Base-by-base conservation (phyloP, 2,329 filamentous ascomycete species). In the Fragosphaeria purpurea region DNA sequence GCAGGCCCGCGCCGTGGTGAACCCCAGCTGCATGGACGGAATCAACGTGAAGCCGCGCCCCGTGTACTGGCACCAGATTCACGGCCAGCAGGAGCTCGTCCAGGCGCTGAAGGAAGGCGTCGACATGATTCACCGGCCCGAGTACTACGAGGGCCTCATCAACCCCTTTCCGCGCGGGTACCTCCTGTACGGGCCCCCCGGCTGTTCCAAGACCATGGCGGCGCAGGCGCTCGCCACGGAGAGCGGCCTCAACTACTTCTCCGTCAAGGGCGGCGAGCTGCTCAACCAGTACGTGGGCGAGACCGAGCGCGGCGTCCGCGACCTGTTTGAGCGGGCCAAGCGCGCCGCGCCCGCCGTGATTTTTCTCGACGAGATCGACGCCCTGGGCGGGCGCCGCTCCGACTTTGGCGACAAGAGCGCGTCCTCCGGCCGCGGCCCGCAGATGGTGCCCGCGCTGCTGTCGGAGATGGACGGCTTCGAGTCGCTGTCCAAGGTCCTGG, bases 391-490 rank as follows among this genome's bases (percentile, higher is more conserved):
- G 1, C 70, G 73, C 50, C 68, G 76, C 7, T 59, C 70, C 41
- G 70, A 74, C 22, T 70, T 73, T 48, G 71, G 58, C 64, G 64
- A 67, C 6, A 65, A 70, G 13, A 58, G 55, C 7, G 60, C 63
- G 4, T 59, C 63, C 12, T 64, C 65, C 44, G 61, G 60, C 39
- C 67, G 69, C 30, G 79, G 83, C 1, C 75, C 95, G 45, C 93
- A 96, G 62, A 86, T 95, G 43, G 77, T 96, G 11, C 90, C 89
- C 1, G 94, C 90, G 2, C 71, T 97, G 33, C 76, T 97, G 5
- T 95, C 89, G 53, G 91, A 96, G 64, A 94, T 97, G 85, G 91
- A 96, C 62, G 91, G 91, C 44, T 95, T 96, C 58, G 88, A 95
- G 65, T 75, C 83, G 40, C 73, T 94, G 22, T 83, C 83, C 50